Conservation (phyloP, 176 grass and related monocot genomes). For the sorghum (Sorghum bicolor) region DNA sequence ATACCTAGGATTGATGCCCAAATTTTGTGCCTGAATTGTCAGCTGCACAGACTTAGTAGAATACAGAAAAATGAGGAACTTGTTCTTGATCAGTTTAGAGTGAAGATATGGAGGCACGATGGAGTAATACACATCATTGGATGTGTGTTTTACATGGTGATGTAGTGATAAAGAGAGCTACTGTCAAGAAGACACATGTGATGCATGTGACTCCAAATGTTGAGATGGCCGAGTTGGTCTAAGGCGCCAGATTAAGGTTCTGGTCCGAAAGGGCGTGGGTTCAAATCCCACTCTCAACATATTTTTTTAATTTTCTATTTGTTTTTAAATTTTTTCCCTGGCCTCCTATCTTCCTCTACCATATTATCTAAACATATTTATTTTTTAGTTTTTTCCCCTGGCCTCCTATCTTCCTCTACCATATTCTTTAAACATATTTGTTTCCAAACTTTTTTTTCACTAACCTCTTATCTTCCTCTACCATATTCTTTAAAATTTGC, state of each 20-base stretch:
- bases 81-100: background rate
- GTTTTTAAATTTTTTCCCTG: background rate
- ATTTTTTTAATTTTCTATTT: background rate
- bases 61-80: background rate
- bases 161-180: background rate
- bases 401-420: no score
- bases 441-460: no score
- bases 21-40: background rate
- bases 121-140: background rate
- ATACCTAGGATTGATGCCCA: background rate
- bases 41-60: background rate
- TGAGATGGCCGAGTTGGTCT: constrained; percentile 94
- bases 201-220: background rate
- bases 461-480: background rate
- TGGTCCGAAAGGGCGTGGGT: constrained; percentile 74
- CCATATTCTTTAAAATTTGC: no score
- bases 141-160: background rate
- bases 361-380: no score
- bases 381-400: background rate
- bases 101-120: background rate
- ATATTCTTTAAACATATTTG: no score
- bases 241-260: constrained; percentile 73
- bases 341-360: no score
- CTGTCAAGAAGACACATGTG: rapidly evolving
- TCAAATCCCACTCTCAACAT: constrained; percentile 88